phyloP scores from a whole-genome alignment of 1,139 yeast genomes.

The Protomyces inouyei region DNA sequence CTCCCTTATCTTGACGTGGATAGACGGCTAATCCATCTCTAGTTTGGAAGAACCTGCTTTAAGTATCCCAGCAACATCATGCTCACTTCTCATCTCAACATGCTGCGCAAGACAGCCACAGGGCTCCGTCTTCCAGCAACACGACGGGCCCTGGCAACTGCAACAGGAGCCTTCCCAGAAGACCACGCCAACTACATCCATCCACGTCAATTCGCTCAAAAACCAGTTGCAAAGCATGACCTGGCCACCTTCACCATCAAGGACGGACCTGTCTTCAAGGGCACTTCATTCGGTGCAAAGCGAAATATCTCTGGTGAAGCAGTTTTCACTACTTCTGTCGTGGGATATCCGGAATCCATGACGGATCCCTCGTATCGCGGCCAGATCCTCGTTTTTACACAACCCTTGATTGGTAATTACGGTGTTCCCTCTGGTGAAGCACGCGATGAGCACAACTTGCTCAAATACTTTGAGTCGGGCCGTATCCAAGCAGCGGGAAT shows the following conservation, averaged over 20 bases:
- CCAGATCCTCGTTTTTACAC: conserved; percentile 92
- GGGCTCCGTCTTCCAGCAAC: background rate
- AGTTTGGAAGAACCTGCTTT: background rate
- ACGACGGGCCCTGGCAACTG: background rate
- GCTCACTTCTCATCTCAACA: background rate
- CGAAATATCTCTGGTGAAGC: conserved; percentile 92
- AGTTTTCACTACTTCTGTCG: conserved; percentile 93
- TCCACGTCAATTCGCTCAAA: conserved; percentile 24
- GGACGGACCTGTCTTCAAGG: conserved; percentile 90
- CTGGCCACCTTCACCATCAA: conserved; percentile 87
- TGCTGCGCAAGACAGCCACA: background rate
- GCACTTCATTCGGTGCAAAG: conserved; percentile 92
- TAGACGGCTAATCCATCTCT: background rate
- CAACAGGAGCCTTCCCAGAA: background rate
- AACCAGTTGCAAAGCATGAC: conserved; percentile 43
- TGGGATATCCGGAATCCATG: conserved; percentile 98
- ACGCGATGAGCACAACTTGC: conserved; percentile 75
- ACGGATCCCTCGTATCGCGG: conserved; percentile 97
- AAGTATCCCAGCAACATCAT: background rate
- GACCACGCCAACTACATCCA: conserved; percentile 19
- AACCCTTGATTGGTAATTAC: conserved; percentile 93
- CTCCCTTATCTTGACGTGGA: background rate
- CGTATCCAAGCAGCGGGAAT: conserved; percentile 90
- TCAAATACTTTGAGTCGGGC: conserved; percentile 88
- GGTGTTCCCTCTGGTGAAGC: conserved; percentile 87